Evolutionary conservation across 1,284 basidiomycete genomes (phyloP).

Genomic region (Puccinia hordei): DNA sequence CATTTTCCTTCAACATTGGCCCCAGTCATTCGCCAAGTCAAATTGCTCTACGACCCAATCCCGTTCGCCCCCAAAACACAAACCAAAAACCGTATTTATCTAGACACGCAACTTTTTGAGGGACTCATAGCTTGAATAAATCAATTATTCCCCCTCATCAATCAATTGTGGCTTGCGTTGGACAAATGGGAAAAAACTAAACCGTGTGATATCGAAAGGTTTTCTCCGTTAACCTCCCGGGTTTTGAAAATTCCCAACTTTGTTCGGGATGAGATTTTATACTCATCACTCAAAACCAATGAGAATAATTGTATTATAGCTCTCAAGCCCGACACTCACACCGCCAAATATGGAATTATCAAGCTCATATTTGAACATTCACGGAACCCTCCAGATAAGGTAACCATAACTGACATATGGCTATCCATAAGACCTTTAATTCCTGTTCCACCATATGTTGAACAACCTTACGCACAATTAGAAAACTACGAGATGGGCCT

Average conservation of each 20-base stretch:
- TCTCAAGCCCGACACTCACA: not conserved
- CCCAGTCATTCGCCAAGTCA: not conserved
- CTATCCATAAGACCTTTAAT: not conserved
- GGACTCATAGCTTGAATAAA: not conserved
- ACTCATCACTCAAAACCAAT: not conserved
- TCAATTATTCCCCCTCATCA: not conserved
- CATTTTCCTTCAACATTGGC: not conserved
- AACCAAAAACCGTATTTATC: not conserved
- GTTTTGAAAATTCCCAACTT: not conserved
- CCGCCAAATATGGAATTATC: not conserved
- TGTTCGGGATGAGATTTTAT: not conserved
- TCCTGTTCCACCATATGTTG: not conserved
- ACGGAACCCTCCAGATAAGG: not conserved
- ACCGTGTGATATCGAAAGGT: not conserved
- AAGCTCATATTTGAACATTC: slow-evolving; percentile 6
- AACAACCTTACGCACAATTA: not conserved
- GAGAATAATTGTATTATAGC: slow-evolving; percentile 28
- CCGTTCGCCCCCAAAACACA: not conserved
- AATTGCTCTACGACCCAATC: not conserved
- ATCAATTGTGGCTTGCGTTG: not conserved
- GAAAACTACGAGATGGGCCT: slow-evolving; percentile 1
- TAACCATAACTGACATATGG: not conserved
- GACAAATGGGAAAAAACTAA: not conserved
- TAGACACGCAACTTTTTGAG: not conserved
- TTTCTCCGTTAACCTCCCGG: not conserved